Evolutionary conservation across 371 early-diverging fungal species (phyloP).

Genomic region (Rhizopus sp.): DNA sequence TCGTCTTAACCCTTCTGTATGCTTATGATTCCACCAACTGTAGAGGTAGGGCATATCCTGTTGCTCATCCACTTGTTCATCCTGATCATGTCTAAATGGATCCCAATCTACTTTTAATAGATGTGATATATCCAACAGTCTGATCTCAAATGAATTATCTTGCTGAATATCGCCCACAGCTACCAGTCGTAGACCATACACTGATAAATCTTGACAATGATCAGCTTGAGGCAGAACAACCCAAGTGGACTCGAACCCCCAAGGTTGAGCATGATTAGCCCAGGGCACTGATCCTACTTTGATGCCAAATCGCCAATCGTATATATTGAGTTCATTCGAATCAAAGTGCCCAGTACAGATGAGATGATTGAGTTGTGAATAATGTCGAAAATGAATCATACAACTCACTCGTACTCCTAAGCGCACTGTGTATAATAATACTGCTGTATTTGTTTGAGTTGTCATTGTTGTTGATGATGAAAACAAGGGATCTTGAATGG

Average conservation of each 20-base stretch:
- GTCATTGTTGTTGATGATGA: background rate
- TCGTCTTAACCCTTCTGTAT: slow-evolving; percentile 3
- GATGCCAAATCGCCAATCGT: slow-evolving; percentile 45
- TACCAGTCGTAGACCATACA: slow-evolving; percentile 19
- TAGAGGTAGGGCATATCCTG: background rate
- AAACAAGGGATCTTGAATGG: background rate
- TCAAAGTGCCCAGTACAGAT: slow-evolving; percentile 37
- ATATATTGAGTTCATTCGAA: slow-evolving; percentile 32
- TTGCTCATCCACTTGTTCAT: background rate
- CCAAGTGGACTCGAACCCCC: slow-evolving; percentile 26
- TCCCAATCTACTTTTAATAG: slow-evolving; percentile 18
- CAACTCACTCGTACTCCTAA: slow-evolving; percentile 39
- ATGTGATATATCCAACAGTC: slow-evolving; percentile 25
- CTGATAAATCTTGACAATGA: background rate
- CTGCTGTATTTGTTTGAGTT: slow-evolving; percentile 3
- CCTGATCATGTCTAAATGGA: background rate
- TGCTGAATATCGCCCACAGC: slow-evolving; percentile 19
- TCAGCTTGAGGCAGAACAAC: slow-evolving; percentile 10
- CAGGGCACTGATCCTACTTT: slow-evolving; percentile 3
- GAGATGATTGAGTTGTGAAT: slow-evolving; percentile 38
- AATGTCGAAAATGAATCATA: slow-evolving; percentile 44
- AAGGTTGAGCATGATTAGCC: slow-evolving; percentile 16
- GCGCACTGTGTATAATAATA: slow-evolving; percentile 17
- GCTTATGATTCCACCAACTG: background rate
- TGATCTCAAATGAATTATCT: slow-evolving; percentile 19